Percentiles rank a stretch among this genome's conserved stretches.
Evolutionary conservation across 495 filamentous ascomycete genomes (phyloP).

Genomic region (Cenococcum geophilum): DNA sequence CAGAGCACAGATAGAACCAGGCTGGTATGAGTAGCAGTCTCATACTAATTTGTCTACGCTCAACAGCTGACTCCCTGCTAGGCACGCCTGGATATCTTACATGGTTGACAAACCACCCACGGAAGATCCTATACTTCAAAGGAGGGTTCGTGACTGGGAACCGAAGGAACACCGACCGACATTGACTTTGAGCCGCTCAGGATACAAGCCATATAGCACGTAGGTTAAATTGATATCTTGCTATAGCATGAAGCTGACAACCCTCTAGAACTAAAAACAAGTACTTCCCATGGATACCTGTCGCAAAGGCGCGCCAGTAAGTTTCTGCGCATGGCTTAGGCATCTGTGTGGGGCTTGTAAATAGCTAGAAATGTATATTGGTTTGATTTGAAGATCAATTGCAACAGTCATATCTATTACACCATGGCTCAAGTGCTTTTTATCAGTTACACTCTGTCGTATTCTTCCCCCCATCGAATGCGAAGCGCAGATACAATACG

Average conservation of each 20-base stretch:
- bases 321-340: not conserved
- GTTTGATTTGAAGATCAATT: not conserved
- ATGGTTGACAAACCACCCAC: constrained; percentile 80
- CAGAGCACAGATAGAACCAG: constrained; percentile 82
- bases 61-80: constrained; percentile 30
- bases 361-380: constrained; percentile 5
- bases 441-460: no score
- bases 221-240: constrained; percentile 44
- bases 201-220: constrained; percentile 93
- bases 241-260: constrained; percentile 16
- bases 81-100: constrained; percentile 97
- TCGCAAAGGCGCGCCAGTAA: constrained; percentile 32
- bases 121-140: constrained; percentile 64
- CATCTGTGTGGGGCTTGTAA: not conserved
- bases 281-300: constrained; percentile 38
- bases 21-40: constrained; percentile 57
- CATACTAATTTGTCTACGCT: not conserved
- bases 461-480: no score
- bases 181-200: constrained; percentile 63
- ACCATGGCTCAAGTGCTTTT: no score
- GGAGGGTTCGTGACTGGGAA: constrained; percentile 67
- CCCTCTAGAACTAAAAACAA: constrained; percentile 37
- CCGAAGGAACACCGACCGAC: constrained; percentile 65
- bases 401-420: not conserved
- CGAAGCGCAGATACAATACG: no score